Conservation (phyloP, 805 yeast genomes). For the Peterozyma xylosa region DNA sequence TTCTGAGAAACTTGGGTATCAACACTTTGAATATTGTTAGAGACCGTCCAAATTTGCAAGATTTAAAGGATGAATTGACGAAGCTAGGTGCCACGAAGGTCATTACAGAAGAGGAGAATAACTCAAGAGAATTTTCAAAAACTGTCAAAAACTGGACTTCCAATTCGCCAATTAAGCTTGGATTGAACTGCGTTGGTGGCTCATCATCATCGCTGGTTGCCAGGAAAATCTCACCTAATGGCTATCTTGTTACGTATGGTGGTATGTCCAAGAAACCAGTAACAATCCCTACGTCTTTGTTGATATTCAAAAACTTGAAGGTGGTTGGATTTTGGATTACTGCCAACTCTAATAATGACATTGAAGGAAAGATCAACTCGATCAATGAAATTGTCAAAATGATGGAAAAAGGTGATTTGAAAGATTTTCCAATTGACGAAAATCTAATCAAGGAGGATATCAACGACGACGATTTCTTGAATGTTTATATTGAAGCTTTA, state of each 20-base stretch:
- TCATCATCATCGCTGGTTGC: conserved; percentile 75
- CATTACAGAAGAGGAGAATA: conserved; percentile 80
- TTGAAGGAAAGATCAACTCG: conserved; percentile 50
- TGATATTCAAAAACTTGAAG: conserved; percentile 82
- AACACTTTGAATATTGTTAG: conserved; percentile 86
- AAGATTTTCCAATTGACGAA: conserved; percentile 37
- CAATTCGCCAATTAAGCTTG: conserved; percentile 58
- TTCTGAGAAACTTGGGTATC: conserved; percentile 69
- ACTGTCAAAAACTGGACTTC: conserved; percentile 48
- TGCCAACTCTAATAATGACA: conserved; percentile 49
- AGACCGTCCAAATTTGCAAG: conserved; percentile 73
- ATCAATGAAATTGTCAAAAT: conserved; percentile 47
- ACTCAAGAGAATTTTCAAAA: conserved; percentile 56
- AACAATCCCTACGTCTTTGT: conserved; percentile 78
- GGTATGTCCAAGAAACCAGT: conserved; percentile 98
- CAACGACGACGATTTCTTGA: conserved; percentile 32
- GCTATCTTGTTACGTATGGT: conserved; percentile 85
- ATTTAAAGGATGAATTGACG: conserved; percentile 41
- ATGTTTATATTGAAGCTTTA: conserved; percentile 36
- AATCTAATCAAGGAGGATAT: conserved; percentile 27
- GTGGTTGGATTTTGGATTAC: conserved; percentile 94
- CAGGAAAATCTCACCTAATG: conserved; percentile 68
- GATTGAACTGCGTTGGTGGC: conserved; percentile 92
- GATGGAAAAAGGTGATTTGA: conserved; percentile 50
- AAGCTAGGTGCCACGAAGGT: conserved; percentile 81